Evolutionary conservation across 495 filamentous ascomycete genomes (phyloP).

Genomic region (Tetracladium marchalianum): DNA sequence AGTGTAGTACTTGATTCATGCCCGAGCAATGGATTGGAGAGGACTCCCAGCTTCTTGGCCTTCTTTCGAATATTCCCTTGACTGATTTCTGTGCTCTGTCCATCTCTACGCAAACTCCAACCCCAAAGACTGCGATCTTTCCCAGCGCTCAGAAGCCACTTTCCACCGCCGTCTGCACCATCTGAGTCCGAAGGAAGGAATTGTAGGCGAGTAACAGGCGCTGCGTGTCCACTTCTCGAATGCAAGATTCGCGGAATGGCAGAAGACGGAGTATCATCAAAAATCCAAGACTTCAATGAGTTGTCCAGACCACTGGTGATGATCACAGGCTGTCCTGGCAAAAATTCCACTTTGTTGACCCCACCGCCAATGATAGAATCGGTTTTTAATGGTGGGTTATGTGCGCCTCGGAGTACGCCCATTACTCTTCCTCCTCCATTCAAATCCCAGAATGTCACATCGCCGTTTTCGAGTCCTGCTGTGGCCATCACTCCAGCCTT

Average conservation of each 20-base stretch:
- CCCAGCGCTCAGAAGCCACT: slow-evolving; percentile 89
- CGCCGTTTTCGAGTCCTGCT: slow-evolving; percentile 57
- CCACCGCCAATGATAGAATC: slow-evolving; percentile 36
- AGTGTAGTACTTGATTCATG: slow-evolving; percentile 46
- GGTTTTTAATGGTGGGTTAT: slow-evolving; percentile 53
- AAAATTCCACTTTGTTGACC: slow-evolving; percentile 75
- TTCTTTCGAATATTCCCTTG: slow-evolving; percentile 78
- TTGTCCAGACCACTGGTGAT: slow-evolving; percentile 89
- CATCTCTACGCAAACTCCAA: slow-evolving; percentile 88
- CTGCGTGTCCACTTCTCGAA: slow-evolving; percentile 76
- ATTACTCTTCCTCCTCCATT: slow-evolving; percentile 74
- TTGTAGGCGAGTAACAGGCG: slow-evolving; percentile 63
- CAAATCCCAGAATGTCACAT: slow-evolving; percentile 93
- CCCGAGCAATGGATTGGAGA: slow-evolving; percentile 34
- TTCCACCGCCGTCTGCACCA: slow-evolving; percentile 75
- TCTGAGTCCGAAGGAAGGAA: slow-evolving; percentile 83
- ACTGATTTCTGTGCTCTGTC: slow-evolving; percentile 86
- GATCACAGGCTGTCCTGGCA: slow-evolving; percentile 83
- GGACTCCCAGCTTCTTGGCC: slow-evolving; percentile 69
- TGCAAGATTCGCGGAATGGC: slow-evolving; percentile 78
- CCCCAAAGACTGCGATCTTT: slow-evolving; percentile 87
- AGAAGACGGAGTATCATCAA: slow-evolving; percentile 78
- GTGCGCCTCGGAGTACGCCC: slow-evolving; percentile 75
- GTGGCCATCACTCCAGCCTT: slow-evolving; percentile 81
- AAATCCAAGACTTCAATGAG: slow-evolving; percentile 88